phyloP scores from a whole-genome alignment of 352 stramenopile genomes.

The Globisporangium perplexum region DNA sequence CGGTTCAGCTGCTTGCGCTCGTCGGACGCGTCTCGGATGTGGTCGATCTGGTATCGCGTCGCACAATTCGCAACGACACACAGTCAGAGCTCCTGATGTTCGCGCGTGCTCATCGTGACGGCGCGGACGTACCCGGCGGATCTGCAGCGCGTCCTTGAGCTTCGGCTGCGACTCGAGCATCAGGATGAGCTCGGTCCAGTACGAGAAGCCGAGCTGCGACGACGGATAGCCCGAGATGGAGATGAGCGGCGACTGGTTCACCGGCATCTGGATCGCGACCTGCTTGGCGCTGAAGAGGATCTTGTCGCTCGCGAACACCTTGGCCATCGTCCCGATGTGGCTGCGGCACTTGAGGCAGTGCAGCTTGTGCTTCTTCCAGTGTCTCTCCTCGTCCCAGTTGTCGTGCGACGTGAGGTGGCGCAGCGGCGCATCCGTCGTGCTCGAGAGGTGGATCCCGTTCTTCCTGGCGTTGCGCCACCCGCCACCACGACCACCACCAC shows the following conservation, averaged over 20 bases:
- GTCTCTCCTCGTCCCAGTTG: conserved; percentile 24
- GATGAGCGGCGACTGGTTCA: conserved; percentile 60
- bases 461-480: conserved; percentile 21
- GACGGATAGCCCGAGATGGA: conserved; percentile 74
- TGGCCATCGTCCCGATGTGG: conserved; percentile 51
- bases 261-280: conserved; percentile 68
- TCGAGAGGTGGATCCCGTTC: conserved; percentile 67
- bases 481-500: neutral
- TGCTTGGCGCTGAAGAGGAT: conserved; percentile 63
- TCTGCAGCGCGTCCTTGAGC: conserved; percentile 59
- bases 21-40: conserved; percentile 43
- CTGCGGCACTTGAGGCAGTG: conserved; percentile 61
- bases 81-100: no score
- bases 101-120: neutral
- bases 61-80: neutral
- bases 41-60: conserved; percentile 31
- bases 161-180: conserved; percentile 69
- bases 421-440: conserved; percentile 51
- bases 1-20: conserved; percentile 53
- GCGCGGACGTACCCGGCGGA: conserved; percentile 29
- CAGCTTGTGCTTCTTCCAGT: conserved; percentile 65
- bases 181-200: conserved; percentile 75
- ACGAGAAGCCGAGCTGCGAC: conserved; percentile 60
- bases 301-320: conserved; percentile 60
- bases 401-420: conserved; percentile 44